Evolutionary conservation across 2,329 filamentous ascomycete genomes (phyloP).

Genomic region (Talaromyces atroroseus): DNA sequence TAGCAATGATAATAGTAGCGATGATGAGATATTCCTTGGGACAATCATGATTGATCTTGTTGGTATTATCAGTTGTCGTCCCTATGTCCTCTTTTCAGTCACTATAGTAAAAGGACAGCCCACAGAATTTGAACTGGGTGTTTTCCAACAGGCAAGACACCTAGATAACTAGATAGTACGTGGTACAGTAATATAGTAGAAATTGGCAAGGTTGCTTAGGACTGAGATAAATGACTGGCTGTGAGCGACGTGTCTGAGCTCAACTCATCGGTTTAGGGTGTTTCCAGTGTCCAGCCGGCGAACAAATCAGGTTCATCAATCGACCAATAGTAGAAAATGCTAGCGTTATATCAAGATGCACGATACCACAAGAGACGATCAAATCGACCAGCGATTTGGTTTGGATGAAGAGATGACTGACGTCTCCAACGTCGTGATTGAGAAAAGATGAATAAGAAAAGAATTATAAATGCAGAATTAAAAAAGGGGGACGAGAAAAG

Average conservation of each 20-base stretch:
- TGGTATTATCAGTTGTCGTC: background rate
- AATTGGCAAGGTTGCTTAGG: background rate
- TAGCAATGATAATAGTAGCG: slow-evolving; percentile 3
- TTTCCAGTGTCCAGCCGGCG: background rate
- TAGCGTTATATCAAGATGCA: background rate
- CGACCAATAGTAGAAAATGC: background rate
- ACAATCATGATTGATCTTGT: background rate
- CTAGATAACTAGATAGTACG: background rate
- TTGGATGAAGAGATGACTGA: background rate
- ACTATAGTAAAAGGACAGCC: background rate
- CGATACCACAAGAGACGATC: background rate
- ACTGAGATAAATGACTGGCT: background rate
- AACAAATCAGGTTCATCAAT: background rate
- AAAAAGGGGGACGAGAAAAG: background rate
- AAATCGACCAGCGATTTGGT: slow-evolving; percentile 8
- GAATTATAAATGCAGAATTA: background rate
- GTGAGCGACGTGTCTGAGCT: background rate
- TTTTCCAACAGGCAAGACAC: background rate
- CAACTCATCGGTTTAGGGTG: background rate
- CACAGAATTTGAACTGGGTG: background rate
- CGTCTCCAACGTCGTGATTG: background rate
- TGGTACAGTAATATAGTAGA: background rate
- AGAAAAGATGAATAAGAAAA: background rate
- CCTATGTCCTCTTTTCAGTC: background rate
- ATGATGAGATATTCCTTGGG: background rate